Evolutionary conservation across 306 rosid genomes (phyloP), one percentile per base, ranked within the genome.

Genomic region (Cucurbita moschata): DNA sequence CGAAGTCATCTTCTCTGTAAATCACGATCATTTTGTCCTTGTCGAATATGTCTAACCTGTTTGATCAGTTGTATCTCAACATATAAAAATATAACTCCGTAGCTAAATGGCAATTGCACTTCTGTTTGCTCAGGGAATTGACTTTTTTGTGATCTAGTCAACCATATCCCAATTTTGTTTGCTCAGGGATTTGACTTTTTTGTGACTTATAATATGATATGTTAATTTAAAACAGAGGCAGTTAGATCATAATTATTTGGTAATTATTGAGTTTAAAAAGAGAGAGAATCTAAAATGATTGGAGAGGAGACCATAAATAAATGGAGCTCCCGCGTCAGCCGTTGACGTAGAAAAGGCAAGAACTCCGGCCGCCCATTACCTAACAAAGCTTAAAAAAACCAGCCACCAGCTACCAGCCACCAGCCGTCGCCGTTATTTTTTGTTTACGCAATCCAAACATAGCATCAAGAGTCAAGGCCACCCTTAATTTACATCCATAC

Each of bases 371-470:
- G 26, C 26, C 69, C 53, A 16, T 5, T 66, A 66, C 72, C 72
- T 44, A 66, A 21, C 72, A 4, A 40, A 61, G 35, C 37, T 65
- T 40, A 15, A 4, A 21, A 46, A 44, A 44, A 44, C 55, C 72
- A 67, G 21, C 55, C 55, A 67, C 72, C 13, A 26, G 50, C 70
- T 30, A 50, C 19, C 71, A 30, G 35, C 35, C 35, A 30, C 35
- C 35, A 30, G 71, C 53, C 53, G 71, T 47, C 57, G 46, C 73
- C 73, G 73, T 69, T 58, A 19, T 69, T 50, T 37, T 70, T 15
- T 50, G 40, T 70, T 70, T 70, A 70, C 74, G 74, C 74, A 70
- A 70, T 70, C 74, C 58, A 66, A 10, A 26, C 46, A 61, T 61
- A 23, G 67, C 5, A 35, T 30, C 35, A 30, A 30, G 35, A 30